These are phyloP conservation scores for Tephrocybe sp. DNA, from an alignment of 768 basidiomycete species.

Conservation along the genomic window DNA sequence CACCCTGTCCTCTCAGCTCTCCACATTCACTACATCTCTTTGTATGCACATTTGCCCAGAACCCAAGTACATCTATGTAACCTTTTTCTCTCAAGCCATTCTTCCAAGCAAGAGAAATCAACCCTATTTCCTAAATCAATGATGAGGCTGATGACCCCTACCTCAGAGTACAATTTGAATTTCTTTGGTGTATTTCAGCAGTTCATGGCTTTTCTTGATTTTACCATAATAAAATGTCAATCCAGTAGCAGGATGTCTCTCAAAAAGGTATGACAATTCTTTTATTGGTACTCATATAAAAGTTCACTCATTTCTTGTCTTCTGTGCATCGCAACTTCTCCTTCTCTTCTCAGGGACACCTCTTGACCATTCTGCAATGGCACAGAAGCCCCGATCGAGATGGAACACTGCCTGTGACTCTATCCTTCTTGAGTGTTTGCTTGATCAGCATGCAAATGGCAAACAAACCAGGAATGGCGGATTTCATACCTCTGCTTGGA, in stretches of 20 bases:
- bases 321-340: background rate
- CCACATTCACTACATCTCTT: no score
- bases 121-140: no score
- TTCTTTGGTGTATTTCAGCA: no score
- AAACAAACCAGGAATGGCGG: slow-evolving; percentile 8
- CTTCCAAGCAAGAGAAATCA: no score
- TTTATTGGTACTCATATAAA: background rate
- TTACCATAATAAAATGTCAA: background rate
- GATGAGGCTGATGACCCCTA: no score
- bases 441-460: slow-evolving; percentile 9
- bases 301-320: background rate
- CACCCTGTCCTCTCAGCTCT: no score
- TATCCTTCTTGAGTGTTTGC: slow-evolving; percentile 18
- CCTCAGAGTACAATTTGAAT: no score
- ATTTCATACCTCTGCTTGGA: slow-evolving; percentile 7
- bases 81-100: no score
- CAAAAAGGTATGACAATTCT: background rate
- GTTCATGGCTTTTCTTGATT: background rate
- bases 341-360: background rate
- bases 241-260: background rate
- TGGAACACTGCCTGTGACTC: no score
- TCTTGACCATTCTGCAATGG: background rate
- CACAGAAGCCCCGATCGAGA: background rate
- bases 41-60: no score
- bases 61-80: no score